Evolutionary conservation across 805 yeast genomes (phyloP), one percentile per base, ranked within the genome.

Genomic region (Crinitomyces ghanaensis): DNA sequence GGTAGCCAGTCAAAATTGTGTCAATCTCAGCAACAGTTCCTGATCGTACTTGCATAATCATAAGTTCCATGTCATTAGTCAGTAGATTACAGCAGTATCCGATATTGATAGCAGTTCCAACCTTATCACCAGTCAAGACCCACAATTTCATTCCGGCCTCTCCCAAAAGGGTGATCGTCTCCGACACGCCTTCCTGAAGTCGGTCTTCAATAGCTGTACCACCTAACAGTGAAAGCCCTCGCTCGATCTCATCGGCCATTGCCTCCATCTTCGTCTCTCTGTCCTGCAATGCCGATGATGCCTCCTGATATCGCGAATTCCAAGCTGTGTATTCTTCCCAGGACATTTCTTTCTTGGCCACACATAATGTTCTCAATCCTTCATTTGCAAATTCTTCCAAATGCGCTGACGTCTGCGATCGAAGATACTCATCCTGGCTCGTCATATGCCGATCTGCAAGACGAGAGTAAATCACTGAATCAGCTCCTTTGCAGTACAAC

Each of bases 121-220:
- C 73, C 52, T 76, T 73, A 55, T 80, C 91, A 42, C 91, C 91
- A 6, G 91, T 80, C 19, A 80, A 62, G 34, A 80, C 86, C 91
- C 91, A 80, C 31, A 80, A 60, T 53, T 80, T 80, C 46, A 80
- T 74, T 31, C 91, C 91, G 0, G 86, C 88, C 30, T 66, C 60
- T 4, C 74, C 71, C 32, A 80, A 62, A 26, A 73, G 52, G 11
- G 77, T 68, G 45, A 80, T 80, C 1, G 88, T 64, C 33, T 72
- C 77, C 1, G 88, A 85, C 14, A 80, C 91, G 38, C 84, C 86
- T 26, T 70, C 74, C 51, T 80, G 91, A 31, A 80, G 63, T 44
- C 79, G 62, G 50, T 80, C 91, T 52, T 80, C 91, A 49, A 80
- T 79, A 8, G 85, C 91, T 12, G 91, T 80, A 15, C 85, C 83